Conservation (phyloP, 495 filamentous ascomycete genomes). For the Xylaria venustula region DNA sequence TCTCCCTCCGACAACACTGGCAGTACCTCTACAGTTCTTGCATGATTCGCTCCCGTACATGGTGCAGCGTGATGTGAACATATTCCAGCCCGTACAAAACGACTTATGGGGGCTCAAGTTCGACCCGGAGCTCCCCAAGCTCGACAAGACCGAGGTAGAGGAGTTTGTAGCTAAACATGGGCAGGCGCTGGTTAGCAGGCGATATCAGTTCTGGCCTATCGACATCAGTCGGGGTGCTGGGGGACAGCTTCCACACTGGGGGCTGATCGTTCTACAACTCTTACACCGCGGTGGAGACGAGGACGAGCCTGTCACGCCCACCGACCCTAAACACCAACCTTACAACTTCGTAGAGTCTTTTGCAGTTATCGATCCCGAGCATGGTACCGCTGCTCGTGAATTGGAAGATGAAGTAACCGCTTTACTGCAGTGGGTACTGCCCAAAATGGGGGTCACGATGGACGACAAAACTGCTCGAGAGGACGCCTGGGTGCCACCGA, state of each 20-base stretch:
- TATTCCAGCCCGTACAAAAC: neutral
- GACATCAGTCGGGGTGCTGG: neutral
- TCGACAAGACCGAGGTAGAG: neutral
- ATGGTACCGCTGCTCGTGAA: neutral
- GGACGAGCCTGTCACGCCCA: neutral
- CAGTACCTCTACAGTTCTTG: conserved; percentile 6
- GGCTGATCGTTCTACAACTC: conserved; percentile 7
- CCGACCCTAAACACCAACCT: neutral
- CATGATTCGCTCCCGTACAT: conserved; percentile 5
- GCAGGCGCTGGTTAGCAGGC: neutral
- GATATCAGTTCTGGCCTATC: conserved; percentile 7
- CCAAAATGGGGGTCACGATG: neutral
- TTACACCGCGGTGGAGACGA: no score
- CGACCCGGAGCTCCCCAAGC: neutral
- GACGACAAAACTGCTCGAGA: neutral
- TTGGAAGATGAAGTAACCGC: neutral
- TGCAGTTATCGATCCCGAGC: neutral
- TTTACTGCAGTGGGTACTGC: neutral
- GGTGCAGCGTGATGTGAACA: conserved; percentile 3
- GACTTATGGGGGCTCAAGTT: neutral
- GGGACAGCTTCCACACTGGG: neutral
- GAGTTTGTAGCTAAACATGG: neutral
- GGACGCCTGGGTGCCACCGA: neutral
- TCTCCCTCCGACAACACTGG: neutral
- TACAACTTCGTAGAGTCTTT: neutral